Conservation (phyloP, 345 rosid species). For the Hibiscus syriacus region DNA sequence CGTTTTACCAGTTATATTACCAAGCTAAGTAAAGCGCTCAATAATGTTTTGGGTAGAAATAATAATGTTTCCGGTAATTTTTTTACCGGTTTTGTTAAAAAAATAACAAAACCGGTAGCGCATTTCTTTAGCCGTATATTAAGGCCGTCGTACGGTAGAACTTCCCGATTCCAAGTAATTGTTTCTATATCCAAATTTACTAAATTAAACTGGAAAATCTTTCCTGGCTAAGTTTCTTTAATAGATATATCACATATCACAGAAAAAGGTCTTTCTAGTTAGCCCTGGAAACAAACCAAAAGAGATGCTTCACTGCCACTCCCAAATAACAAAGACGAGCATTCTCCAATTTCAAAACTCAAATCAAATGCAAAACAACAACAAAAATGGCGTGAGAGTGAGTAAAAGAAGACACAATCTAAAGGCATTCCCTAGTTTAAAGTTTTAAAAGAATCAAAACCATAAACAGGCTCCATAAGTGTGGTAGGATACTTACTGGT, state of each 20-base stretch:
- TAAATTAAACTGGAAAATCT: background rate
- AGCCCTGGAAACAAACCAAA: background rate
- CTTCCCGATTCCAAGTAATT: background rate
- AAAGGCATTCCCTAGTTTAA: background rate
- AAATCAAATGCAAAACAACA: background rate
- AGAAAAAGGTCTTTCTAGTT: background rate
- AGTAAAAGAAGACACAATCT: background rate
- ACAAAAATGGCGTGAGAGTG: background rate
- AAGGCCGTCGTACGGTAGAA: no score
- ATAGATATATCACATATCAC: background rate
- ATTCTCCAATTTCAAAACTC: background rate
- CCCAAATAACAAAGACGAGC: background rate
- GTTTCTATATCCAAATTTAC: background rate
- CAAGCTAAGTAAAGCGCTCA: no score
- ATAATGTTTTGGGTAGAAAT: no score
- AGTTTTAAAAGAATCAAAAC: background rate
- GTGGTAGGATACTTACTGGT: constrained; percentile 29
- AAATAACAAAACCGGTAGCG: no score
- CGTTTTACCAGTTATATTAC: no score
- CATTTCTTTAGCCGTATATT: no score
- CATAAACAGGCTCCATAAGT: background rate
- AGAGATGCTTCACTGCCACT: background rate
- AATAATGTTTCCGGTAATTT: no score
- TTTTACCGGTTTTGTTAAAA: no score
- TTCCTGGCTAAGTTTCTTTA: background rate